Evolutionary conservation across 352 stramenopile genomes (phyloP).

Genomic region (Globisporangium radiosum): DNA sequence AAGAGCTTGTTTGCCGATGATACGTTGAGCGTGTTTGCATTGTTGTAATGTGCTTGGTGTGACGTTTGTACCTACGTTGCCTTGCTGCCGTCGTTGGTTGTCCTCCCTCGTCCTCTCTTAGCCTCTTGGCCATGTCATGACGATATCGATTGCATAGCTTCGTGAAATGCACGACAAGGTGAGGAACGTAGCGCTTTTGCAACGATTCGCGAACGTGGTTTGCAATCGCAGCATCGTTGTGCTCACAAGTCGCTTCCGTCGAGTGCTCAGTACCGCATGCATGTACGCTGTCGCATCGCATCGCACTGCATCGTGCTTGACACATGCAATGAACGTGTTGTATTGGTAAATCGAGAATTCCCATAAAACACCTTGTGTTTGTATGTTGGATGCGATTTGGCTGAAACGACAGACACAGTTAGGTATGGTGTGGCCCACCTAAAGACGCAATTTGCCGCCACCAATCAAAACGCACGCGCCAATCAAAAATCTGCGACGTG

Average conservation of each 20-base stretch:
- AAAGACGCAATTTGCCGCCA: too few species aligned
- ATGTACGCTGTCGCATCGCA: not conserved
- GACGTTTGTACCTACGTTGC: too few species aligned
- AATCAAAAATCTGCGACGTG: conserved; percentile 10
- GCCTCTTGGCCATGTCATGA: too few species aligned
- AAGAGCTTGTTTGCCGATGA: conserved; percentile 24
- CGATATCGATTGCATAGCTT: too few species aligned
- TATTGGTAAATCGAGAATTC: not conserved
- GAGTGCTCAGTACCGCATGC: too few species aligned
- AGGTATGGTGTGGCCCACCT: too few species aligned
- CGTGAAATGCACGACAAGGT: too few species aligned
- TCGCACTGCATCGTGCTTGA: not conserved
- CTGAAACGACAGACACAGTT: too few species aligned
- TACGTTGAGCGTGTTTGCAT: not conserved
- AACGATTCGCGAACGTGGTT: too few species aligned
- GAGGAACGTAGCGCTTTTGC: too few species aligned
- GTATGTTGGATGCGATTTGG: not conserved
- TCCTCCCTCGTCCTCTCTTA: not conserved
- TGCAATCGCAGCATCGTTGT: too few species aligned
- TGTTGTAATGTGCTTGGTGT: conserved; percentile 2
- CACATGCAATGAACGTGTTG: not conserved
- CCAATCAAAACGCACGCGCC: not conserved
- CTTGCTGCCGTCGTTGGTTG: not conserved
- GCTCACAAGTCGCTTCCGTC: too few species aligned
- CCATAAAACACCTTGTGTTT: not conserved